Percentiles rank a stretch among this genome's conserved stretches.
These are phyloP conservation scores for Posidonia australis DNA, from an alignment of 106 monocot genomes.

Conservation along the genomic window DNA sequence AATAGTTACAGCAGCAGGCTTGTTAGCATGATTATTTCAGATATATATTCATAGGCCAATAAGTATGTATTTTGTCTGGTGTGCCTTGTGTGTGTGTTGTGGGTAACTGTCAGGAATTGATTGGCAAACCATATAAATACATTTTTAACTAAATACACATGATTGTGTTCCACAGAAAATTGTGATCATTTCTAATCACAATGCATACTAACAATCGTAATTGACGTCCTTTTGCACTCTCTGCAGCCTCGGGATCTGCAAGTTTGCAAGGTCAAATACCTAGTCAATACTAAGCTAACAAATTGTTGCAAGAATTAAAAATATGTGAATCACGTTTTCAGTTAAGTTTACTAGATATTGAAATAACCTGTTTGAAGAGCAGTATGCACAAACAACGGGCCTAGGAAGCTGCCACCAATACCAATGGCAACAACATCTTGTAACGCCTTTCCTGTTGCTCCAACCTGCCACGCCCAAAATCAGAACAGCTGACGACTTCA, in stretches of 20 bases:
- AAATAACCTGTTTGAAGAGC: constrained; percentile 86
- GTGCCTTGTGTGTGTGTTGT: background rate
- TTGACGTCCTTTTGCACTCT: constrained; percentile 71
- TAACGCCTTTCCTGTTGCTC: constrained; percentile 80
- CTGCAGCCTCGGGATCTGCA: constrained; percentile 76
- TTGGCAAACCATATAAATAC: background rate
- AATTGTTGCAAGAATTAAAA: background rate
- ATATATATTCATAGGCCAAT: background rate
- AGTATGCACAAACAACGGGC: constrained; percentile 89
- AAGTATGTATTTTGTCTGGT: background rate
- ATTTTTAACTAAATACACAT: background rate
- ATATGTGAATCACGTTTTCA: background rate
- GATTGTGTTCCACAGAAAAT: background rate
- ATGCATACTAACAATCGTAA: constrained; percentile 69
- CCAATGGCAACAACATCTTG: constrained; percentile 86
- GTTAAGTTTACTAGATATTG: background rate
- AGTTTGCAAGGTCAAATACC: background rate
- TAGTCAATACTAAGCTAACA: background rate
- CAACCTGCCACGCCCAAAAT: constrained; percentile 44
- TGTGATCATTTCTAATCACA: background rate
- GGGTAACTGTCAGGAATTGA: background rate
- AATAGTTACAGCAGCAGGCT: background rate
- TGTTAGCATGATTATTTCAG: background rate
- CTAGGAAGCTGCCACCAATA: constrained; percentile 94
- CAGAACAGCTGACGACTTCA: background rate